Conservation (phyloP, 192 early-diverging fungal genomes). For the Kappamyces sp. region DNA sequence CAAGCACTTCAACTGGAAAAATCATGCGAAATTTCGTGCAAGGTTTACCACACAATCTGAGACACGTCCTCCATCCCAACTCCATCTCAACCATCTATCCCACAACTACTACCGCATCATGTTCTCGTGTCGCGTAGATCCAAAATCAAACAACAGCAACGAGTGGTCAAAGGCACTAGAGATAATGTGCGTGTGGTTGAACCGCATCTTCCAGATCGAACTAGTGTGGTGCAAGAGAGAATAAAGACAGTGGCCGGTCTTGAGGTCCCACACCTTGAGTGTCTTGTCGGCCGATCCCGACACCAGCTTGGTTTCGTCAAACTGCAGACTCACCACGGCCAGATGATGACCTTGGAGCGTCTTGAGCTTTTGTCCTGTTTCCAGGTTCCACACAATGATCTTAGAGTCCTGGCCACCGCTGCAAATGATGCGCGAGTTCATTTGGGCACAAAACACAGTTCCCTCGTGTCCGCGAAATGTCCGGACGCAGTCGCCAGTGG, state of each 20-base stretch:
- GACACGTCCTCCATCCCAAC: too few relatives aligned
- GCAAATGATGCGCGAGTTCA: constrained; percentile 57
- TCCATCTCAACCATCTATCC: too few relatives aligned
- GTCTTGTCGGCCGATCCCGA: constrained; percentile 17
- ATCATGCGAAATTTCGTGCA: too few relatives aligned
- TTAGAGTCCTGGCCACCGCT: constrained; percentile 79
- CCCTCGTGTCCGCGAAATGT: constrained; percentile 67
- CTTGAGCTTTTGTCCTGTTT: constrained; percentile 32
- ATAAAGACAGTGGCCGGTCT: constrained; percentile 36
- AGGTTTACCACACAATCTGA: too few relatives aligned
- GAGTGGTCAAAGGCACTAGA: constrained; percentile 44
- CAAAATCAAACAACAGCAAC: constrained; percentile 44
- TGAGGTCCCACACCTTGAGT: constrained; percentile 33
- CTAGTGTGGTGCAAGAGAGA: constrained; percentile 36
- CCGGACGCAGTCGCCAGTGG: constrained; percentile 40
- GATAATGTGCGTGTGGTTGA: constrained; percentile 33
- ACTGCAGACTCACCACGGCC: constrained; percentile 19
- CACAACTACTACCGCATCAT: too few relatives aligned
- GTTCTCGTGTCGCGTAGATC: constrained; percentile 7
- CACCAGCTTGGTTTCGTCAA: constrained; percentile 18
- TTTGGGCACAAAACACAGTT: constrained; percentile 82
- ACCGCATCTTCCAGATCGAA: constrained; percentile 42
- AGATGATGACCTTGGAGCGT: constrained; percentile 13
- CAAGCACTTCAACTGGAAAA: too few relatives aligned
- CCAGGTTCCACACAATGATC: constrained; percentile 71